Evolutionary conservation across 768 basidiomycete genomes (phyloP), one percentile per base, ranked within the genome.

Genomic region (Chalciporus pseudorubinellus): DNA sequence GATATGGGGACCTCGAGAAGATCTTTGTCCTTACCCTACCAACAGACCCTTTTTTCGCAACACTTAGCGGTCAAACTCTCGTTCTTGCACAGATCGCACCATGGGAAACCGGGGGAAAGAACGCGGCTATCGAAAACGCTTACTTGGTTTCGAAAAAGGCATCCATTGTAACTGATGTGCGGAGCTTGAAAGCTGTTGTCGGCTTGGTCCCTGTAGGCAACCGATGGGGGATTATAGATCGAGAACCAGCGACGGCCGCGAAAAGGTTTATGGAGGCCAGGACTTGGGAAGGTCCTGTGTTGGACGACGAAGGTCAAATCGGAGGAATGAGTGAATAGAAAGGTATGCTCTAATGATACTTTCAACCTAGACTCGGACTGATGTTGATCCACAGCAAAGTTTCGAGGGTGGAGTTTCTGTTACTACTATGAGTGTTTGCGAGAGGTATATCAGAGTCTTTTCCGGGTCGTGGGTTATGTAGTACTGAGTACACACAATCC

Each of bases 211-310:
- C n/a, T n/a, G n/a, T n/a, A n/a, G 26, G 7, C 46, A 14, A 45
- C 46, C 13, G 42, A 24, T 64, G 61, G 61, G 38, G 44, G 2
- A 55, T 64, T 2, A 46, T 64, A 24, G 62, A 64, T 43, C 21
- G 59, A 19, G 56, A 29, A 21, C 29, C 21, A 2, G 49, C 43
- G 4, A 42, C 51, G n/a, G n/a, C n/a, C n/a, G n/a, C n/a, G n/a
- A n/a, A n/a, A n/a, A n/a, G n/a, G n/a, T n/a, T n/a, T n/a, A n/a
- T n/a, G n/a, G n/a, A n/a, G n/a, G n/a, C n/a, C n/a, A n/a, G n/a
- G n/a, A n/a, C n/a, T n/a, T n/a, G n/a, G n/a, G n/a, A n/a, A n/a
- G n/a, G n/a, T n/a, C n/a, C n/a, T n/a, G n/a, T n/a, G n/a, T n/a
- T n/a, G n/a, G n/a, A n/a, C n/a, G n/a, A n/a, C n/a, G n/a, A n/a